Evolutionary conservation across 768 basidiomycete species (phyloP).

Genomic region (Boletus sp.): DNA sequence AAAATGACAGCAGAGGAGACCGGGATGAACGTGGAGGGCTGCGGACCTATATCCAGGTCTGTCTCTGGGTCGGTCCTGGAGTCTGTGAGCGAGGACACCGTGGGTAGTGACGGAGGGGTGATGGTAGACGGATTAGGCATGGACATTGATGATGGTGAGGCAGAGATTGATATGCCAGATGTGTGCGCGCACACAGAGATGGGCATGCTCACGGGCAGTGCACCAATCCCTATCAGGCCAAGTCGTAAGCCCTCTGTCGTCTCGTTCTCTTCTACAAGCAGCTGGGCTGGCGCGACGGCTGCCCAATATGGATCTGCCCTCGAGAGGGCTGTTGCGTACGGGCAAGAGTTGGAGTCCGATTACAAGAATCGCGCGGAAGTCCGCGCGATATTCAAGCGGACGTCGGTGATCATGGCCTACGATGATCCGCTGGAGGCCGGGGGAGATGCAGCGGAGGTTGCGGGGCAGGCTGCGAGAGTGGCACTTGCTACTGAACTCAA

Average conservation of each 20-base stretch:
- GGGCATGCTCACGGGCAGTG: conserved; percentile 15
- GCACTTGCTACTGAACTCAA: conserved; percentile 75
- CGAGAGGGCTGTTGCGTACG: conserved; percentile 67
- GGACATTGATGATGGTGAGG: conserved; percentile 44
- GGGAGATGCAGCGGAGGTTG: conserved; percentile 63
- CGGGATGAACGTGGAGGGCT: conserved; percentile 29
- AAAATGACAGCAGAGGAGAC: conserved; percentile 45
- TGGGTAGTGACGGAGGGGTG: conserved; percentile 39
- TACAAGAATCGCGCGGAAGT: conserved; percentile 66
- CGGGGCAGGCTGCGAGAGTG: conserved; percentile 62
- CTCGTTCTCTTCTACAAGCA: conserved; percentile 26
- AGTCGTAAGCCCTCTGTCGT: conserved; percentile 28
- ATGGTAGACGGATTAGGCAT: conserved; percentile 51
- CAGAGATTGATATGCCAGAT: conserved; percentile 30
- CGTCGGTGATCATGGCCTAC: conserved; percentile 78
- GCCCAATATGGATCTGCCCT: conserved; percentile 55
- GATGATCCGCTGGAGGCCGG: conserved; percentile 67
- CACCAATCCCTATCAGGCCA: conserved; percentile 31
- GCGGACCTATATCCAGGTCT: conserved; percentile 24
- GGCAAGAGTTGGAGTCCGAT: conserved; percentile 64
- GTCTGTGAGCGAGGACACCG: conserved; percentile 34
- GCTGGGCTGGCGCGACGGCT: conserved; percentile 25
- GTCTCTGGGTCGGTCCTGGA: conserved; percentile 24
- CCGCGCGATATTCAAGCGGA: conserved; percentile 62
- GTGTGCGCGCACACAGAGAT: conserved; percentile 9